These are phyloP conservation scores for Cladophialophora carrionii DNA, from an alignment of 2,329 filamentous ascomycete species.

Conservation along the genomic window DNA sequence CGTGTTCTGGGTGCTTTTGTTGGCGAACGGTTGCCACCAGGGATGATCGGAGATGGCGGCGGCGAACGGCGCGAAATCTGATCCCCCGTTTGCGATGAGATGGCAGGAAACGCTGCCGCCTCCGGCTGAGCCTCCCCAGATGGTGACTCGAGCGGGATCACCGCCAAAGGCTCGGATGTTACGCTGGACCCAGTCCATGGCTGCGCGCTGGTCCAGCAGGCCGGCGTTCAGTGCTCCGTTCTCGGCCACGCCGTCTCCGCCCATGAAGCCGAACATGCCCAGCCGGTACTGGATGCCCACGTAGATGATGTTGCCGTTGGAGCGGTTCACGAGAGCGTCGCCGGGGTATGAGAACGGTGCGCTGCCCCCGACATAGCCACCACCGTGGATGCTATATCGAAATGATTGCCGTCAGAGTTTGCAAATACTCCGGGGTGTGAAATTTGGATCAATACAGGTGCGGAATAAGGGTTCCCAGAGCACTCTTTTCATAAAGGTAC, in stretches of 20 bases:
- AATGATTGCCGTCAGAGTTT: constrained; percentile 8
- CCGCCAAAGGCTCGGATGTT: constrained; percentile 46
- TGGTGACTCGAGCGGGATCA: constrained; percentile 44
- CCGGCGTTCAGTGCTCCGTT: constrained; percentile 40
- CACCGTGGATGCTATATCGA: constrained; percentile 33
- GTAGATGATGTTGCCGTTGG: constrained; percentile 54
- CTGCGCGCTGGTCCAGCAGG: constrained; percentile 46
- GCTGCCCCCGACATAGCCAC: constrained; percentile 36
- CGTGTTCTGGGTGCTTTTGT: constrained; percentile 41
- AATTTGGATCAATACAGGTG: neutral
- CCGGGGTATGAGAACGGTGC: constrained; percentile 27
- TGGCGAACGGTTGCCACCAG: constrained; percentile 44
- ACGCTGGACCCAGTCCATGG: constrained; percentile 45
- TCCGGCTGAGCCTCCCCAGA: constrained; percentile 42
- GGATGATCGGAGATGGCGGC: constrained; percentile 48
- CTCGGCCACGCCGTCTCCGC: constrained; percentile 16
- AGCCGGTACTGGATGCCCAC: constrained; percentile 79
- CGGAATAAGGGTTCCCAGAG: neutral
- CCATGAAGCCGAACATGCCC: constrained; percentile 70
- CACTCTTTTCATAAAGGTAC: neutral
- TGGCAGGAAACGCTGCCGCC: constrained; percentile 34
- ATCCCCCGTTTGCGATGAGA: constrained; percentile 47
- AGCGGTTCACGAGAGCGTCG: constrained; percentile 32
- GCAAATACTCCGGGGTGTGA: neutral
- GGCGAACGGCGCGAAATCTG: constrained; percentile 47